Conservation (phyloP, 345 rosid species). For the Melaleuca quinquenervia region DNA sequence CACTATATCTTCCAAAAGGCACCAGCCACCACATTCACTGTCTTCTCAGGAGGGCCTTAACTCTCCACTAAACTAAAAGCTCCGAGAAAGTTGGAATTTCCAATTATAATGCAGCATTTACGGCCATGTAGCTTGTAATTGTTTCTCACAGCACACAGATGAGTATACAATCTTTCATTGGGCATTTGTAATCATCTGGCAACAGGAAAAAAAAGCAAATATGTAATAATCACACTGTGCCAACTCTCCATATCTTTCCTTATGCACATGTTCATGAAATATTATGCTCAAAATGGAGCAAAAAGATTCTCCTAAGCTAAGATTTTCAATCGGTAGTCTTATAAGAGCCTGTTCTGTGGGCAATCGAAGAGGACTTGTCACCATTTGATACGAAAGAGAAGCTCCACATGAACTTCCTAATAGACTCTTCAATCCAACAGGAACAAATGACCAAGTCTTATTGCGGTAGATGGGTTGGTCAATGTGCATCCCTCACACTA, state of each 20-base stretch:
- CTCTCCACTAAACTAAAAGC: constrained; percentile 25
- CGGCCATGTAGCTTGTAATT: not conserved
- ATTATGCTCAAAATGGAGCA: not conserved
- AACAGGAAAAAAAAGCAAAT: not conserved
- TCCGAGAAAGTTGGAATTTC: not conserved
- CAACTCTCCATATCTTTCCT: not conserved
- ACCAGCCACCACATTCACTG: constrained; percentile 37
- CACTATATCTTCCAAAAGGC: constrained; percentile 33
- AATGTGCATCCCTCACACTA: not conserved
- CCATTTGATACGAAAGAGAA: not conserved
- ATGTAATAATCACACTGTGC: not conserved
- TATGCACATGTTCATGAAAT: not conserved
- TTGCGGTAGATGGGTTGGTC: not conserved
- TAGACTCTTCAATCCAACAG: not conserved
- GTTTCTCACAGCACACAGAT: not conserved
- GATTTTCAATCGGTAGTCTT: not conserved
- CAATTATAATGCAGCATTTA: not conserved
- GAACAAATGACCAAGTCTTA: not conserved
- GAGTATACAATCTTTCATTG: not conserved
- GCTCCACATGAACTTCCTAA: not conserved
- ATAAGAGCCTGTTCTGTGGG: not conserved
- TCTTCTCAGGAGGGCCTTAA: constrained; percentile 65
- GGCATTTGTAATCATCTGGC: not conserved
- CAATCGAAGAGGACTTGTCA: not conserved
- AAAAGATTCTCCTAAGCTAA: not conserved